A percentile compares a stretch with the other conserved stretches of the same genome.
These are phyloP conservation scores for Leucaena leucocephala DNA, from an alignment of 306 rosid genomes.

Conservation along the genomic window DNA sequence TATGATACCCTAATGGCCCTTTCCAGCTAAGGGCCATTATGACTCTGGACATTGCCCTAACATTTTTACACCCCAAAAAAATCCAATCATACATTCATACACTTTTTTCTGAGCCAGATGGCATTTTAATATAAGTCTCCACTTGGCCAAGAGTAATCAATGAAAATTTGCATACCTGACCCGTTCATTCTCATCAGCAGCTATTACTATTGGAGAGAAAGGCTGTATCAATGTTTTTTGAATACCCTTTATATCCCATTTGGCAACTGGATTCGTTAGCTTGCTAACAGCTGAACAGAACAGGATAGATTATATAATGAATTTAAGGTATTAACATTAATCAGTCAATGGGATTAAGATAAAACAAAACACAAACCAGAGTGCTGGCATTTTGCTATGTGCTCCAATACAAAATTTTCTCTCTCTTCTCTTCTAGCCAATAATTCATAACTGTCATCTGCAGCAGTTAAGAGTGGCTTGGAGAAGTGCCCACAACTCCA, in stretches of 20 bases:
- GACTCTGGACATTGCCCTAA: neutral
- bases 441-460: conserved; percentile 77
- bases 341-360: conserved; percentile 6
- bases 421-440: conserved; percentile 85
- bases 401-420: conserved; percentile 86
- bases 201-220: conserved; percentile 89
- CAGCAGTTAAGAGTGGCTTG: conserved; percentile 76
- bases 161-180: conserved; percentile 62
- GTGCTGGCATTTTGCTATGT: conserved; percentile 93
- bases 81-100: neutral
- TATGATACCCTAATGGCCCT: neutral
- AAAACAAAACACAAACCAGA: conserved; percentile 58
- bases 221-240: conserved; percentile 82
- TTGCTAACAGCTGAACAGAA: conserved; percentile 79
- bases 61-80: neutral
- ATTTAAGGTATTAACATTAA: neutral
- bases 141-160: neutral
- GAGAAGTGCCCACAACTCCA: conserved; percentile 99
- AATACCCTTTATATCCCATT: conserved; percentile 88
- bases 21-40: conserved; percentile 1
- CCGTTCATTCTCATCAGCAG: conserved; percentile 93
- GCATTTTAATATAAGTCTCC: neutral
- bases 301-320: conserved; percentile 24
- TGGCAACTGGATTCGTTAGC: conserved; percentile 80
- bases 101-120: neutral